phyloP scores from a whole-genome alignment of 345 rosid genomes.

The Hibiscus trionum region DNA sequence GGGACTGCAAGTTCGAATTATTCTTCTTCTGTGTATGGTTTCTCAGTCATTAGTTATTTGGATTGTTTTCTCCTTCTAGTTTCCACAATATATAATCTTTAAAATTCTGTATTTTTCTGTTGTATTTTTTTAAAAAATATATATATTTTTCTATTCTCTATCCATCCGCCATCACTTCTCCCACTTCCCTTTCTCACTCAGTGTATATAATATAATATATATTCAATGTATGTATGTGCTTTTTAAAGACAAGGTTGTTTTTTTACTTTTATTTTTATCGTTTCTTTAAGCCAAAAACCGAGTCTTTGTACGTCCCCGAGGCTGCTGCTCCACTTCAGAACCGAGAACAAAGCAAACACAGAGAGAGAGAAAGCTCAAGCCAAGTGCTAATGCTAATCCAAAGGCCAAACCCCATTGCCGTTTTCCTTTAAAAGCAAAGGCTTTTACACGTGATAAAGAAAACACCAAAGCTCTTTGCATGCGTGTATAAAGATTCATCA shows the following conservation, averaged over 20 bases:
- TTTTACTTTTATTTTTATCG: neutral
- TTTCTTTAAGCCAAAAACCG: neutral
- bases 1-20: constrained; percentile 65
- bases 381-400: neutral
- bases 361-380: constrained; percentile 7
- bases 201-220: too few species aligned
- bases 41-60: neutral
- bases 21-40: constrained; percentile 58
- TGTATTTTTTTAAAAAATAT: too few species aligned
- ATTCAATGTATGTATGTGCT: neutral
- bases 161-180: neutral
- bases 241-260: neutral
- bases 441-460: constrained; percentile 96
- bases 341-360: constrained; percentile 17
- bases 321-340: constrained; percentile 42
- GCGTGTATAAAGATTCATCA: constrained; percentile 77
- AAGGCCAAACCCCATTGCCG: neutral
- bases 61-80: neutral
- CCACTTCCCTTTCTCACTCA: neutral
- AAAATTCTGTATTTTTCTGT: too few species aligned
- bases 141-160: too few species aligned
- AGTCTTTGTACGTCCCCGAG: constrained; percentile 28
- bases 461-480: constrained; percentile 81
- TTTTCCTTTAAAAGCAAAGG: constrained; percentile 11
- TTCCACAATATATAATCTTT: neutral